These are phyloP conservation scores for Nakazawaea siamensis DNA, from an alignment of 805 yeast genomes.

Conservation along the genomic window DNA sequence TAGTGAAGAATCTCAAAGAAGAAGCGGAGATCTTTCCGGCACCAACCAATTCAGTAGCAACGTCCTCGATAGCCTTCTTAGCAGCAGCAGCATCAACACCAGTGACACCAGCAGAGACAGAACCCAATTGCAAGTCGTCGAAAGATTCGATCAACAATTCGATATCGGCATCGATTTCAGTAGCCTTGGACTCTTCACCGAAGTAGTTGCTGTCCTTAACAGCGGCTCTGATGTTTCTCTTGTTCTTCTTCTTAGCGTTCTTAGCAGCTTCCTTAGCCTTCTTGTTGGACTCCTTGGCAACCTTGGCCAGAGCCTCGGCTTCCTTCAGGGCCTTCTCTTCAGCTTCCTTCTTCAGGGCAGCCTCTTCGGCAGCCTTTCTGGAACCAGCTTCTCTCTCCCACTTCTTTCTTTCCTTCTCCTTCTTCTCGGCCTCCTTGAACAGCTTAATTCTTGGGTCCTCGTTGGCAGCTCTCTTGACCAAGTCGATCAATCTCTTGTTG, in stretches of 20 bases:
- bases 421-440: slow-evolving; percentile 91
- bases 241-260: slow-evolving; percentile 96
- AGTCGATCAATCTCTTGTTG: slow-evolving; percentile 76
- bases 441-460: slow-evolving; percentile 93
- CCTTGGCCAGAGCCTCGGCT: slow-evolving; percentile 65
- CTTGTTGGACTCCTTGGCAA: slow-evolving; percentile 55
- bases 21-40: slow-evolving; percentile 48
- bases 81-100: slow-evolving; percentile 45
- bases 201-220: slow-evolving; percentile 82
- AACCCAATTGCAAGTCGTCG: slow-evolving; percentile 70
- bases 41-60: slow-evolving; percentile 43
- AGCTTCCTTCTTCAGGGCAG: slow-evolving; percentile 77
- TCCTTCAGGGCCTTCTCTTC: slow-evolving; percentile 75
- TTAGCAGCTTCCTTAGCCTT: slow-evolving; percentile 93
- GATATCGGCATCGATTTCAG: slow-evolving; percentile 68
- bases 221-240: slow-evolving; percentile 75
- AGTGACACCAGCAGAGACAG: slow-evolving; percentile 60
- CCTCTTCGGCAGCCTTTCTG: slow-evolving; percentile 92
- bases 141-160: slow-evolving; percentile 72
- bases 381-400: slow-evolving; percentile 99
- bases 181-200: slow-evolving; percentile 65
- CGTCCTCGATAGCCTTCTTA: slow-evolving; percentile 51
- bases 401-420: slow-evolving; percentile 87
- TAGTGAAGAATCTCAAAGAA: slow-evolving; percentile 43
- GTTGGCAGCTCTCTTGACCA: slow-evolving; percentile 78